Conservation (phyloP, 1,284 basidiomycete genomes). For the Sporisorium exsertum region DNA sequence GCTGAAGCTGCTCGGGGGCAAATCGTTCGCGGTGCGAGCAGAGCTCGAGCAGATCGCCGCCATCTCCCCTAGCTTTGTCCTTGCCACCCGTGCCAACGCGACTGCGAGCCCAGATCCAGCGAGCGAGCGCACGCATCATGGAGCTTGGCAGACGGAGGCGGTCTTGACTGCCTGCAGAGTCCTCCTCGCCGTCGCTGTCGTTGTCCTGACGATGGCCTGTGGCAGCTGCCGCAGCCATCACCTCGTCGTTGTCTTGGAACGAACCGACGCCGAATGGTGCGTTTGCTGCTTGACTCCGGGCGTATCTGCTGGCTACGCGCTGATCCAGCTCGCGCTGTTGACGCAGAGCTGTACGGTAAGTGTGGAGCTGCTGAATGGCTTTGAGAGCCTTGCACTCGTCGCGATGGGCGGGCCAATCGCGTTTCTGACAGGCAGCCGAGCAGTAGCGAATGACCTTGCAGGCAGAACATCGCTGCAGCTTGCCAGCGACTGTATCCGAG, state of each 20-base stretch:
- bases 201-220: constrained; percentile 11
- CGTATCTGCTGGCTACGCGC: constrained; percentile 25
- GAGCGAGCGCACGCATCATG: constrained; percentile 47
- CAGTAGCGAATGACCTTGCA: constrained; percentile 52
- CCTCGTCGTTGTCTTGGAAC: constrained; percentile 44
- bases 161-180: background rate
- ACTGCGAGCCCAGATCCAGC: constrained; percentile 45
- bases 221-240: constrained; percentile 25
- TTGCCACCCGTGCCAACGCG: constrained; percentile 29
- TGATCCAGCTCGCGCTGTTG: constrained; percentile 29
- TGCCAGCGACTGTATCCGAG: constrained; percentile 9
- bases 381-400: constrained; percentile 54
- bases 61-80: constrained; percentile 26
- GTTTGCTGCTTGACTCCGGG: constrained; percentile 11
- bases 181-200: constrained; percentile 18
- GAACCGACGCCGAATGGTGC: constrained; percentile 33
- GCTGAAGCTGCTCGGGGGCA: constrained; percentile 34
- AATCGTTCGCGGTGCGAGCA: constrained; percentile 42
- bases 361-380: constrained; percentile 39
- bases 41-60: constrained; percentile 37
- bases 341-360: constrained; percentile 25
- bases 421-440: constrained; percentile 37
- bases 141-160: constrained; percentile 34
- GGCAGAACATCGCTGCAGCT: constrained; percentile 46
- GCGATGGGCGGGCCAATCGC: constrained; percentile 45